These are phyloP conservation scores for Leccinum rimulosum DNA, from an alignment of 768 basidiomycete genomes.

Conservation along the genomic window DNA sequence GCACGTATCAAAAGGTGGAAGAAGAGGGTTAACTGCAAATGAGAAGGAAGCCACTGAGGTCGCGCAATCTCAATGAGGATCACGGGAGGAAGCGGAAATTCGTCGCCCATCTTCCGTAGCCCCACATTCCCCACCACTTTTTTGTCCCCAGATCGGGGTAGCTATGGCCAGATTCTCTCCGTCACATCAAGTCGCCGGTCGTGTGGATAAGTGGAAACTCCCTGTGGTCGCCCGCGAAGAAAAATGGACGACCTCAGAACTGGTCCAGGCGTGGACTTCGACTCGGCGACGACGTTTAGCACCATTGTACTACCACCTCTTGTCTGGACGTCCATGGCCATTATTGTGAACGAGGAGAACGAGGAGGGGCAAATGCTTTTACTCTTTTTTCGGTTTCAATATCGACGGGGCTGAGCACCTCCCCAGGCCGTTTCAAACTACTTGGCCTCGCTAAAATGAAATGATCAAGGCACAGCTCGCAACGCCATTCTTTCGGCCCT, in stretches of 20 bases:
- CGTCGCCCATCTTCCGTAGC: too few species aligned
- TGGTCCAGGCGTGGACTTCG: slow-evolving; percentile 22
- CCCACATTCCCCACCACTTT: too few species aligned
- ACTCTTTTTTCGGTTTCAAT: slow-evolving; percentile 13
- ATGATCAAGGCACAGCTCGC: slow-evolving; percentile 13
- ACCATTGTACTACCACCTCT: background rate
- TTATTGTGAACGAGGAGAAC: background rate
- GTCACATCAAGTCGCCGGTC: background rate
- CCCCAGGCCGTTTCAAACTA: background rate
- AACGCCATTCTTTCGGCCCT: slow-evolving; percentile 4
- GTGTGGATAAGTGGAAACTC: slow-evolving; percentile 52
- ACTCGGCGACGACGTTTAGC: slow-evolving; percentile 19
- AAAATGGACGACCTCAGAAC: slow-evolving; percentile 59
- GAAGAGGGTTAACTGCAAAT: too few species aligned
- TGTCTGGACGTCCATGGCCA: background rate
- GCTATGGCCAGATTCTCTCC: too few species aligned
- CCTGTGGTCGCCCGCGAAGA: slow-evolving; percentile 60
- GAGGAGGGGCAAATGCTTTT: background rate
- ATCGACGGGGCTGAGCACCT: slow-evolving; percentile 13
- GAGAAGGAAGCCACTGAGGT: too few species aligned
- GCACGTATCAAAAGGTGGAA: too few species aligned
- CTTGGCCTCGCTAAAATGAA: background rate
- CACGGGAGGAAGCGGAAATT: too few species aligned
- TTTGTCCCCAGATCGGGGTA: too few species aligned
- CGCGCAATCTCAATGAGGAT: too few species aligned